These are phyloP conservation scores for Saccharomycopsis hybrid DNA, from an alignment of 1,139 yeast species.

Conservation along the genomic window DNA sequence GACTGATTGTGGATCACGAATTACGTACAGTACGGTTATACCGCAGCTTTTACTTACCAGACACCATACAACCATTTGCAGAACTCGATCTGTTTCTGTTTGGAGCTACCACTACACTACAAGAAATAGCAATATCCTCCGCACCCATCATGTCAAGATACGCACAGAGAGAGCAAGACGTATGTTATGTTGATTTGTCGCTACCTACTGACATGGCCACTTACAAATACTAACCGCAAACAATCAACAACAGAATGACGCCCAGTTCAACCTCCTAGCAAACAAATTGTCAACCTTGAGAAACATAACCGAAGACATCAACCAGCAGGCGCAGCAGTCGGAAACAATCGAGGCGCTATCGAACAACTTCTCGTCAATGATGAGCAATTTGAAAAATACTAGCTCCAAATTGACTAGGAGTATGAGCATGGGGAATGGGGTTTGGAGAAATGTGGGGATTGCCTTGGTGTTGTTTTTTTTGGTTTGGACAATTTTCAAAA, in stretches of 20 bases:
- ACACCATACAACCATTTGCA: too few species aligned
- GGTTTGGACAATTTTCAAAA: conserved; percentile 58
- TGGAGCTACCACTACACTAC: too few species aligned
- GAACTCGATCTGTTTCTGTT: too few species aligned
- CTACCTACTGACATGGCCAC: conserved; percentile 2
- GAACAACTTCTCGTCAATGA: conserved; percentile 54
- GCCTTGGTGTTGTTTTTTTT: conserved; percentile 59
- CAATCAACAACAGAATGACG: conserved; percentile 41
- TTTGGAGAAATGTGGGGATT: conserved; percentile 50
- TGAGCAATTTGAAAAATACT: conserved; percentile 56
- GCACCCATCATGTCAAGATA: conserved; percentile 36
- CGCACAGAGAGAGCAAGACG: conserved; percentile 36
- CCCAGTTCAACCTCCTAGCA: conserved; percentile 52
- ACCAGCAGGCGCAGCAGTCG: conserved; percentile 53
- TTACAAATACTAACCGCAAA: neutral
- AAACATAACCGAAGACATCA: conserved; percentile 57
- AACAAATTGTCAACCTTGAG: conserved; percentile 55
- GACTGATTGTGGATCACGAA: too few species aligned
- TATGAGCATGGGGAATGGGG: conserved; percentile 48
- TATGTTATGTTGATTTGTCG: conserved; percentile 23
- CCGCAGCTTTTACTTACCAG: too few species aligned
- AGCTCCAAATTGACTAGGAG: conserved; percentile 61
- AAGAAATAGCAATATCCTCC: too few species aligned
- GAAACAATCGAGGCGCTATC: conserved; percentile 50
- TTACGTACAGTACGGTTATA: too few species aligned